A percentile compares a stretch with the other conserved stretches of the same genome.
phyloP scores from a whole-genome alignment of 2,329 filamentous ascomycete genomes.

The Epichloe baconii region DNA sequence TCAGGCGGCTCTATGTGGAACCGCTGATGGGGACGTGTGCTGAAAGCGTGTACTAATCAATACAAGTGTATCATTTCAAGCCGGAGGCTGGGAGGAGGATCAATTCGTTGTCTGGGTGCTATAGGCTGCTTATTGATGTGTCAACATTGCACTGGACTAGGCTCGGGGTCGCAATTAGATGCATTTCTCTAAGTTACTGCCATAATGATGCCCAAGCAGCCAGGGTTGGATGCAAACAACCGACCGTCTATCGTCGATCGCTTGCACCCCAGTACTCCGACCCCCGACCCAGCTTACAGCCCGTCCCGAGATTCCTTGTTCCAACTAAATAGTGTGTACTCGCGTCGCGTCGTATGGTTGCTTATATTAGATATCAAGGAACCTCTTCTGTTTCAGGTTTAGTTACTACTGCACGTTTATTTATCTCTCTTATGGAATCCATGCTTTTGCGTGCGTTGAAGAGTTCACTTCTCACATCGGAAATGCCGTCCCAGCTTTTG shows the following conservation, averaged over 20 bases:
- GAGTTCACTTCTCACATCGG: slow-evolving; percentile 1
- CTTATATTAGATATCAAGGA: too few species aligned
- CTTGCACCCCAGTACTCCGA: background rate
- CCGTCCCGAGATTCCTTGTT: background rate
- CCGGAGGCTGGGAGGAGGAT: too few species aligned
- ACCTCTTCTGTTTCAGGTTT: too few species aligned
- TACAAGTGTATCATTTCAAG: too few species aligned
- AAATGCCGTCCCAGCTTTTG: background rate
- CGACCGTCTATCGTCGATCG: background rate
- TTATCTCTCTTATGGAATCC: background rate
- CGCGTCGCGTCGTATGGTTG: background rate
- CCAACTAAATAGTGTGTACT: background rate
- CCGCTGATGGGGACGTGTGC: too few species aligned
- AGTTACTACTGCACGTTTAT: too few species aligned
- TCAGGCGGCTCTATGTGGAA: too few species aligned
- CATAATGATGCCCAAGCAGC: background rate
- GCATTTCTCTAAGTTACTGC: background rate
- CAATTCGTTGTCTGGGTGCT: too few species aligned
- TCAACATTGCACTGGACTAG: too few species aligned
- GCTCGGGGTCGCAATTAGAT: too few species aligned
- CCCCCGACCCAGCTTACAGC: background rate
- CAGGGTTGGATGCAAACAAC: background rate
- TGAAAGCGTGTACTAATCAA: too few species aligned
- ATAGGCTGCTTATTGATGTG: too few species aligned
- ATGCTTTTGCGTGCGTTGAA: background rate